phyloP scores from a whole-genome alignment of 176 grass and related monocot genomes.

The Zea luxurians region DNA sequence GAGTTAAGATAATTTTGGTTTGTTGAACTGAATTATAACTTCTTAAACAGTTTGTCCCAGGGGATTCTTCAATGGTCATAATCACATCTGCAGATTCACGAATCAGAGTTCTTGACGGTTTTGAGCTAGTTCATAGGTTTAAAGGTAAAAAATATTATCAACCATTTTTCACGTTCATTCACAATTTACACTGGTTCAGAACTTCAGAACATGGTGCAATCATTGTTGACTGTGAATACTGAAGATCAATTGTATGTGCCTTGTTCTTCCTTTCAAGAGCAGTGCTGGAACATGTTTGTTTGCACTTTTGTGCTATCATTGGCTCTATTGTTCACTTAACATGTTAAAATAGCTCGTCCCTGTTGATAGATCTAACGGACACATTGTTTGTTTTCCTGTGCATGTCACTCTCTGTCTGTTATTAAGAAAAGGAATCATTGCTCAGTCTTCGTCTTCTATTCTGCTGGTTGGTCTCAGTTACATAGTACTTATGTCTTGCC shows the following conservation, averaged over 20 bases:
- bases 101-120: constrained; percentile 67
- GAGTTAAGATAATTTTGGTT: constrained; percentile 1
- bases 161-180: neutral
- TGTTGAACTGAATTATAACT: constrained; percentile 37
- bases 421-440: constrained; percentile 22
- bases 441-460: constrained; percentile 8
- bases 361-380: constrained; percentile 31
- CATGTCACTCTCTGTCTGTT: constrained; percentile 26
- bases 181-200: constrained; percentile 18
- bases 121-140: constrained; percentile 80
- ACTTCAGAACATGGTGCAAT: constrained; percentile 24
- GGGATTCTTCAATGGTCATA: constrained; percentile 85
- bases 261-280: constrained; percentile 31
- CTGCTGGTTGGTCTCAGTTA: constrained; percentile 20
- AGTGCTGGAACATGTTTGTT: constrained; percentile 22
- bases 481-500: neutral
- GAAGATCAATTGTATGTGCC: constrained; percentile 33
- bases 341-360: constrained; percentile 36
- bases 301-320: constrained; percentile 32
- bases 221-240: constrained; percentile 20
- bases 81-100: constrained; percentile 96
- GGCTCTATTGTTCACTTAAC: constrained; percentile 33
- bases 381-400: constrained; percentile 26
- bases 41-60: constrained; percentile 85
- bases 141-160: constrained; percentile 57